These are phyloP conservation scores for Vitellaria paradoxa DNA, from an alignment of 179 eudicot species.

Conservation along the genomic window DNA sequence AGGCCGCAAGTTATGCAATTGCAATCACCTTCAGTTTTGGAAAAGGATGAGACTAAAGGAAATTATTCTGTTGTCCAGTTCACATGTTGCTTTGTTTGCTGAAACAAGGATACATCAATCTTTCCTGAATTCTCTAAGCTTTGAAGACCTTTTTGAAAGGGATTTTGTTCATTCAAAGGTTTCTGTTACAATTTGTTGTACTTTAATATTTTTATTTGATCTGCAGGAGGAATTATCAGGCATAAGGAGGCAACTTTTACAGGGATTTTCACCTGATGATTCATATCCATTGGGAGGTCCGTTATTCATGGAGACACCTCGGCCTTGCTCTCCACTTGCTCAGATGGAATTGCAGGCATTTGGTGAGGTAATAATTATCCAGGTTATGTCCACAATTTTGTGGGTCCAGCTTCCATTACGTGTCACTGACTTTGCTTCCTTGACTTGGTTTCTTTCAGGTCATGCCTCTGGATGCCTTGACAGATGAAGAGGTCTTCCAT, in stretches of 20 bases:
- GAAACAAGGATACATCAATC: background rate
- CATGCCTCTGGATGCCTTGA: conserved; percentile 34
- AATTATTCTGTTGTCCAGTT: conserved; percentile 3
- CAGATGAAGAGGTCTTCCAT: conserved; percentile 56
- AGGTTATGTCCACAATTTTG: background rate
- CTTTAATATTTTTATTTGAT: conserved; percentile 10
- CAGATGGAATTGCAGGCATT: conserved; percentile 45
- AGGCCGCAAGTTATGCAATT: background rate
- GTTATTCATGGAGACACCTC: conserved; percentile 84
- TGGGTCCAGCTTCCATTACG: background rate
- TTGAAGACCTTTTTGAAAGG: background rate
- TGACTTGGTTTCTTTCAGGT: conserved; percentile 33
- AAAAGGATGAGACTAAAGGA: background rate
- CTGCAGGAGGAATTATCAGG: conserved; percentile 62
- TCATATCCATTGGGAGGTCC: conserved; percentile 61
- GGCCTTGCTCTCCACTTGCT: conserved; percentile 62
- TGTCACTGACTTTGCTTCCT: background rate
- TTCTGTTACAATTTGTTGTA: background rate
- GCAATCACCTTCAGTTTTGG: background rate
- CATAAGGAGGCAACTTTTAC: conserved; percentile 55
- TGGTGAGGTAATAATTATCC: conserved; percentile 47
- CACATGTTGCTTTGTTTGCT: background rate
- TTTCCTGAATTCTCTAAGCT: background rate
- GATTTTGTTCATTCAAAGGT: background rate
- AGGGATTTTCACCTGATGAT: conserved; percentile 82